These are phyloP conservation scores for Furcasterigmium sp. DNA, from an alignment of 2,329 filamentous ascomycete species.

Conservation along the genomic window DNA sequence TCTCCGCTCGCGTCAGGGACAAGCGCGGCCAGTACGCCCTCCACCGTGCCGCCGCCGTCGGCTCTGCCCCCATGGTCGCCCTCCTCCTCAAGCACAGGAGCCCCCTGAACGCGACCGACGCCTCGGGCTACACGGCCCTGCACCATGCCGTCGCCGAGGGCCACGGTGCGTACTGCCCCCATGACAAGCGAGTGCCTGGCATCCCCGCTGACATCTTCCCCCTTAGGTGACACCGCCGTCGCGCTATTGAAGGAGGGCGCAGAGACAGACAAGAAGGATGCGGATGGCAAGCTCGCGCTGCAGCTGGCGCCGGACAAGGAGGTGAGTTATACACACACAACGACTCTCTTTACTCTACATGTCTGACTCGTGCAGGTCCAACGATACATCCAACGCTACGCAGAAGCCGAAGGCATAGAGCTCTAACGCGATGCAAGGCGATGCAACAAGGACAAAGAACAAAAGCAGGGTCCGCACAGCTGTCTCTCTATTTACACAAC, in stretches of 20 bases:
- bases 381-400: conserved; percentile 70
- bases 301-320: conserved; percentile 83
- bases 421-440: conserved; percentile 20
- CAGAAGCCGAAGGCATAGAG: conserved; percentile 80
- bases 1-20: conserved; percentile 76
- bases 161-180: conserved; percentile 44
- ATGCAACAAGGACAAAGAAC: no score
- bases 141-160: conserved; percentile 82
- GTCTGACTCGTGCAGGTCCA: conserved; percentile 49
- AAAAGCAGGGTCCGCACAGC: no score
- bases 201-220: neutral
- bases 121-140: conserved; percentile 77
- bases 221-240: conserved; percentile 70
- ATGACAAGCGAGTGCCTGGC: conserved; percentile 1
- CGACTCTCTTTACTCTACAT: neutral
- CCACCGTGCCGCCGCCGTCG: conserved; percentile 86
- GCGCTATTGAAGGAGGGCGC: conserved; percentile 79
- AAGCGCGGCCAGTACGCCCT: conserved; percentile 83
- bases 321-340: conserved; percentile 39
- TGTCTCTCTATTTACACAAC: no score
- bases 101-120: conserved; percentile 78
- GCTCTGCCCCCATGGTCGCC: conserved; percentile 81
- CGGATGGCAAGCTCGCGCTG: conserved; percentile 65
- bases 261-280: conserved; percentile 71
- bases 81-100: conserved; percentile 72